Evolutionary conservation across 768 basidiomycete species (phyloP).

Genomic region (Pleurotus pulmonarius): DNA sequence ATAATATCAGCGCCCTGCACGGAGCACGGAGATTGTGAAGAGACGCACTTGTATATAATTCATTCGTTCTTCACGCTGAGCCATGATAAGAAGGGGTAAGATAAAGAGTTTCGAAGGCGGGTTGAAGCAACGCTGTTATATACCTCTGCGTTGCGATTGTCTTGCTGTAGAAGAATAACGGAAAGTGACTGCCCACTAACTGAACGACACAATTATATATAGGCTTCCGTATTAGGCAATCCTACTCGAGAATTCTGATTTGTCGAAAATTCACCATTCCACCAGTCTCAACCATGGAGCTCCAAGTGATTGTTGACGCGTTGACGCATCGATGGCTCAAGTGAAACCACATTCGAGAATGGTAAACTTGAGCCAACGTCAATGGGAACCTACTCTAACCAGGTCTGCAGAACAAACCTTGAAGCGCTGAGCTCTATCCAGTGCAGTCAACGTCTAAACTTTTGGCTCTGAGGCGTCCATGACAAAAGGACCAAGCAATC

Average conservation of each 20-base stretch:
- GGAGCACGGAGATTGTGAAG: too few relatives aligned
- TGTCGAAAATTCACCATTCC: conserved; percentile 2
- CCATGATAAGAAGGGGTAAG: conserved; percentile 2
- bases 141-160: neutral
- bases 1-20: too few relatives aligned
- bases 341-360: too few relatives aligned
- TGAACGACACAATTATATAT: too few relatives aligned
- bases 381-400: too few relatives aligned
- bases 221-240: conserved; percentile 7
- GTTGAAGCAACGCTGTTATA: neutral
- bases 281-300: neutral
- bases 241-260: conserved; percentile 1
- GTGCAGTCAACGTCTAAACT: too few relatives aligned
- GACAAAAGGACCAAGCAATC: conserved; percentile 52
- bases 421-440: too few relatives aligned
- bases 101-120: neutral
- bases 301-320: too few relatives aligned
- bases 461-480: conserved; percentile 46
- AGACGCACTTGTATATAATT: conserved; percentile 52
- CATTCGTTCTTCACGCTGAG: conserved; percentile 21
- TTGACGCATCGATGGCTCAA: too few relatives aligned
- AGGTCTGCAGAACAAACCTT: too few relatives aligned
- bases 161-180: conserved; percentile 3
- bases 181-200: too few relatives aligned
- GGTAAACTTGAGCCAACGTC: too few relatives aligned